These are phyloP conservation scores for Berberis thunbergii DNA, from an alignment of 164 flowering plant genomes.

Conservation along the genomic window DNA sequence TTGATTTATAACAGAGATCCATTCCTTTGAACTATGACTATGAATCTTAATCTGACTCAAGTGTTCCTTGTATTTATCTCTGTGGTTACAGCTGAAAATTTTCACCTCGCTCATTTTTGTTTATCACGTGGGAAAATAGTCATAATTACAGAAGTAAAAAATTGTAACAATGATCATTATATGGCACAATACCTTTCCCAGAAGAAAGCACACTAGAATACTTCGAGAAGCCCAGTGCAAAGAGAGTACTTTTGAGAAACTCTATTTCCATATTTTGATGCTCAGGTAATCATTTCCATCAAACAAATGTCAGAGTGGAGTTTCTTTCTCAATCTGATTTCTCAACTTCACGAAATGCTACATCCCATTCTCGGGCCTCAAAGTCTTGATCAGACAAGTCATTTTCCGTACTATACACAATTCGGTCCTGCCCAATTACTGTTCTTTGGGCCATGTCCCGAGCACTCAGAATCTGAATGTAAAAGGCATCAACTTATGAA, in stretches of 20 bases:
- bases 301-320: background rate
- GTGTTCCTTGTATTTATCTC: too few relatives aligned
- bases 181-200: background rate
- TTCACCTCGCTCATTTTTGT: too few relatives aligned
- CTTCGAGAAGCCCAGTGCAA: too few relatives aligned
- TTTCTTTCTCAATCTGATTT: conserved; percentile 35
- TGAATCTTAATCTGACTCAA: too few relatives aligned
- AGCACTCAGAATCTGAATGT: conserved; percentile 71
- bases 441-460: conserved; percentile 92
- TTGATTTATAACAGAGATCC: too few relatives aligned
- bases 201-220: too few relatives aligned
- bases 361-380: conserved; percentile 79
- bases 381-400: conserved; percentile 79
- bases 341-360: conserved; percentile 61
- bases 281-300: background rate
- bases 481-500: background rate
- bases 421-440: conserved; percentile 67
- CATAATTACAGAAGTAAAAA: too few relatives aligned
- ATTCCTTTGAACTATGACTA: too few relatives aligned
- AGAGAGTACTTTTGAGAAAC: too few relatives aligned
- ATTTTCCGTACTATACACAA: conserved; percentile 79
- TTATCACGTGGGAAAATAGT: too few relatives aligned
- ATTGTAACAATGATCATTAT: background rate
- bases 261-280: background rate
- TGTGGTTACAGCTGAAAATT: too few relatives aligned